These are phyloP conservation scores for Paramecium primaurelia DNA, from an alignment of 73 alveolate species.

Conservation along the genomic window DNA sequence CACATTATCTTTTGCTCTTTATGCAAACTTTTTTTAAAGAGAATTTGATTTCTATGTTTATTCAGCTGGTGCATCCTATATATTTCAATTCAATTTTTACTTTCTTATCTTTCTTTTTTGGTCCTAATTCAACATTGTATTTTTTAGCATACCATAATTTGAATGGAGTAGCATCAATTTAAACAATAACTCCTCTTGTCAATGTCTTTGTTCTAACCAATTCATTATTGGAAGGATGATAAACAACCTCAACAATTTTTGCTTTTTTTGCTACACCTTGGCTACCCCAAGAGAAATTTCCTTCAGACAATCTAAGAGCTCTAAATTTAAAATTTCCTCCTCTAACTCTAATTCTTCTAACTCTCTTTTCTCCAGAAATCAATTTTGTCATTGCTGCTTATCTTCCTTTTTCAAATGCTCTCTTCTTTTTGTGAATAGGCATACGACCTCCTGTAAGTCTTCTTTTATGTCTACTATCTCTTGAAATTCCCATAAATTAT, in stretches of 20 bases:
- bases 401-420: conserved; percentile 96
- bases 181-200: conserved; percentile 90
- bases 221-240: conserved; percentile 97
- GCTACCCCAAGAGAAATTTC: conserved; percentile 96
- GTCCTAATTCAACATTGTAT: conserved; percentile 81
- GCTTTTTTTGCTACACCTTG: conserved; percentile 68
- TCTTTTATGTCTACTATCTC: conserved; percentile 94
- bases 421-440: conserved; percentile 97
- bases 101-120: conserved; percentile 65
- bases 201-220: conserved; percentile 97
- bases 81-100: neutral
- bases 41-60: neutral
- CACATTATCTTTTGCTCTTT: neutral
- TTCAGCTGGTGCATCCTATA: neutral
- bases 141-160: conserved; percentile 84
- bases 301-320: conserved; percentile 88
- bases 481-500: conserved; percentile 87
- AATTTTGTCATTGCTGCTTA: conserved; percentile 88
- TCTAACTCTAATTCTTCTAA: conserved; percentile 78
- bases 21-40: neutral
- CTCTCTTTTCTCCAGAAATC: conserved; percentile 54
- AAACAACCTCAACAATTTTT: conserved; percentile 91
- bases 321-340: conserved; percentile 92
- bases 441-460: conserved; percentile 97
- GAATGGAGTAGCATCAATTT: conserved; percentile 96